These are phyloP conservation scores for Tephrocybe rancida DNA, from an alignment of 768 basidiomycete genomes.

Conservation along the genomic window DNA sequence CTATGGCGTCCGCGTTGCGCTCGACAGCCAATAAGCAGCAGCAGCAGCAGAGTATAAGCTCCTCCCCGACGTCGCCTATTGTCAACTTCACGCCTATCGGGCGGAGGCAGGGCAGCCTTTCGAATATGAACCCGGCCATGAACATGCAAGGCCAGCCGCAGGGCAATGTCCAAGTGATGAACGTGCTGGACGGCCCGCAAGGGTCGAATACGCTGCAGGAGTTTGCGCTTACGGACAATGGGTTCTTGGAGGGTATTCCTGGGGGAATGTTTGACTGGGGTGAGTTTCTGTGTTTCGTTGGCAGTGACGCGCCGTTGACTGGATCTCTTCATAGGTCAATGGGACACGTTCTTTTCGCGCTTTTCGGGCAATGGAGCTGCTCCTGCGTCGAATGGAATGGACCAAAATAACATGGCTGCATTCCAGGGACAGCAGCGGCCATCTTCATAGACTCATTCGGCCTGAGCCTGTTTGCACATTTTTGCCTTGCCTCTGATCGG, in stretches of 20 bases:
- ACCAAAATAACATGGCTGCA: slow-evolving; percentile 13
- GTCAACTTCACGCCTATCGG: slow-evolving; percentile 60
- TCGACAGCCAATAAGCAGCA: slow-evolving; percentile 22
- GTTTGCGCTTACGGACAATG: slow-evolving; percentile 66
- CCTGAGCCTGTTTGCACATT: too few relatives aligned
- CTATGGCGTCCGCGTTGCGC: slow-evolving; percentile 28
- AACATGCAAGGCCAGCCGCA: slow-evolving; percentile 45
- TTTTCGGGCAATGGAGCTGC: slow-evolving; percentile 33
- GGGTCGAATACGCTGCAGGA: slow-evolving; percentile 59
- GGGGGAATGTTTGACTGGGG: slow-evolving; percentile 90
- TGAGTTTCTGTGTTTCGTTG: slow-evolving; percentile 30
- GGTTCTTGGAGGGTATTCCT: slow-evolving; percentile 78
- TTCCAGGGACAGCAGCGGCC: slow-evolving; percentile 20
- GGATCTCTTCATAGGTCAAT: slow-evolving; percentile 55
- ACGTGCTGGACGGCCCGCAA: slow-evolving; percentile 66
- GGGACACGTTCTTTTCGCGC: slow-evolving; percentile 80
- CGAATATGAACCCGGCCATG: slow-evolving; percentile 80
- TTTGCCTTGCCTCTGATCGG: not conserved
- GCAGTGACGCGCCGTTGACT: not conserved
- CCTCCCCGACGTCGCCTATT: slow-evolving; percentile 41
- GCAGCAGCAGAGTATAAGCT: slow-evolving; percentile 12
- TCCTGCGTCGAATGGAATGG: slow-evolving; percentile 21
- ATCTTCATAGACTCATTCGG: slow-evolving; percentile 6
- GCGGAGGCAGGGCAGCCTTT: slow-evolving; percentile 35
- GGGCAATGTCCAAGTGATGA: slow-evolving; percentile 76